These are phyloP conservation scores for Scheffersomyces spartinae DNA, from an alignment of 805 yeast genomes.

Conservation along the genomic window DNA sequence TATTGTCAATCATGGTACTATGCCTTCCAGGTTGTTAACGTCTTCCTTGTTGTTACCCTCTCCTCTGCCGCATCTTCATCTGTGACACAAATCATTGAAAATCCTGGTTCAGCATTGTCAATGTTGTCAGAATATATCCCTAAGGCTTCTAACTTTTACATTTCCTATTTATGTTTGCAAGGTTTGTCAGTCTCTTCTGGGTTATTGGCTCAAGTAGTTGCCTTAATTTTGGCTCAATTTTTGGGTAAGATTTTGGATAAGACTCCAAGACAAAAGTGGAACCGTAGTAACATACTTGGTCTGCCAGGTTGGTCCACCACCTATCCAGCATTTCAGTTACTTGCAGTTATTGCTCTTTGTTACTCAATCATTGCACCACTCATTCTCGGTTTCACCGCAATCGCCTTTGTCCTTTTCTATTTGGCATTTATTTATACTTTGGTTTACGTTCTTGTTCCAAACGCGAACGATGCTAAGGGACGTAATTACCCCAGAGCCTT, in stretches of 20 bases:
- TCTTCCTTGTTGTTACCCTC: constrained; percentile 72
- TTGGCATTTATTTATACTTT: constrained; percentile 52
- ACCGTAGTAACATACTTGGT: constrained; percentile 50
- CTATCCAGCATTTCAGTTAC: constrained; percentile 68
- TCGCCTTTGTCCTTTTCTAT: constrained; percentile 46
- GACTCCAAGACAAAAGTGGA: constrained; percentile 92
- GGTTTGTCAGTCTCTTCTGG: constrained; percentile 77
- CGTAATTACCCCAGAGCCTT: constrained; percentile 62
- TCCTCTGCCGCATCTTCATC: constrained; percentile 75
- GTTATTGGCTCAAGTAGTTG: constrained; percentile 61
- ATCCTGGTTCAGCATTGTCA: constrained; percentile 64
- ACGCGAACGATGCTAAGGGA: constrained; percentile 53
- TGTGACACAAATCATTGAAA: constrained; percentile 51
- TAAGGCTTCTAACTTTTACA: constrained; percentile 82
- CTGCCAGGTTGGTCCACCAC: constrained; percentile 72
- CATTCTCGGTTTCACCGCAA: constrained; percentile 51
- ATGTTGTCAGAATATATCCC: constrained; percentile 73
- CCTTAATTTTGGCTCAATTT: constrained; percentile 58
- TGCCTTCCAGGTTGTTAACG: constrained; percentile 86
- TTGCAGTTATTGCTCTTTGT: constrained; percentile 60
- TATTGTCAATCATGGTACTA: constrained; percentile 84
- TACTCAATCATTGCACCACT: constrained; percentile 77
- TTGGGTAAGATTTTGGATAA: constrained; percentile 64
- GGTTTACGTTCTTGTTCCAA: constrained; percentile 50
- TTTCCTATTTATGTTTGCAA: constrained; percentile 68